Evolutionary conservation across 2,329 filamentous ascomycete genomes (phyloP).

Genomic region (Botryotinia narcissicola): DNA sequence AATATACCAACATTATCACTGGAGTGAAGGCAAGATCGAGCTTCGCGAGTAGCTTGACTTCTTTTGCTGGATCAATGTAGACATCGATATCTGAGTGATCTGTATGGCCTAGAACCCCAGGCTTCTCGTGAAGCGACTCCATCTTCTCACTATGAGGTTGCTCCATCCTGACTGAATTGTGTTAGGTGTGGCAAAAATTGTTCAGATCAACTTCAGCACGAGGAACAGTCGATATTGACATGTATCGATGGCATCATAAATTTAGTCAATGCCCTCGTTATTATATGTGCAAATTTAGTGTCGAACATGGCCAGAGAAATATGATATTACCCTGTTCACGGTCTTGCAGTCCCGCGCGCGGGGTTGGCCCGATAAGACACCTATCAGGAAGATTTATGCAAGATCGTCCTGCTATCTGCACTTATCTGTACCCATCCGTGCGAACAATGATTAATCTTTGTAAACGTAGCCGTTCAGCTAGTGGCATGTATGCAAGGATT

Average conservation of each 20-base stretch:
- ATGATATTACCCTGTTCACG: slow-evolving; percentile 2
- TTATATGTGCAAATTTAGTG: slow-evolving; percentile 2
- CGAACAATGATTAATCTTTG: background rate
- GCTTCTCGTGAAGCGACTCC: slow-evolving; percentile 5
- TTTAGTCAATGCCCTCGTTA: background rate
- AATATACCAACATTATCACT: slow-evolving; percentile 55
- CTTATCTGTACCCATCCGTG: slow-evolving; percentile 1
- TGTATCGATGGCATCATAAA: background rate
- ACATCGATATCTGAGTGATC: slow-evolving; percentile 18
- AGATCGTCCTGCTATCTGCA: slow-evolving; percentile 7
- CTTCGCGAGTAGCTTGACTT: slow-evolving; percentile 47
- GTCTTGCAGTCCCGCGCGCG: slow-evolving; percentile 19
- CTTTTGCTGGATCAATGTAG: slow-evolving; percentile 45
- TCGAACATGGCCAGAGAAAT: background rate
- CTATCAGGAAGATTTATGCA: slow-evolving; percentile 1
- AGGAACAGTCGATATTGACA: background rate
- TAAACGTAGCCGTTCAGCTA: background rate
- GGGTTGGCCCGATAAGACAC: slow-evolving; percentile 17
- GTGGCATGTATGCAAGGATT: slow-evolving; percentile 5
- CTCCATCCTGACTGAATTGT: slow-evolving; percentile 12
- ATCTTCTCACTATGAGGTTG: slow-evolving; percentile 16
- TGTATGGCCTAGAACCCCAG: background rate
- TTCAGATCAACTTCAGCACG: background rate
- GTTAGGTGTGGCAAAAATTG: background rate
- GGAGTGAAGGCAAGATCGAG: slow-evolving; percentile 49